Conservation (phyloP, 305 asterid species). For the Plantago coronopus region DNA sequence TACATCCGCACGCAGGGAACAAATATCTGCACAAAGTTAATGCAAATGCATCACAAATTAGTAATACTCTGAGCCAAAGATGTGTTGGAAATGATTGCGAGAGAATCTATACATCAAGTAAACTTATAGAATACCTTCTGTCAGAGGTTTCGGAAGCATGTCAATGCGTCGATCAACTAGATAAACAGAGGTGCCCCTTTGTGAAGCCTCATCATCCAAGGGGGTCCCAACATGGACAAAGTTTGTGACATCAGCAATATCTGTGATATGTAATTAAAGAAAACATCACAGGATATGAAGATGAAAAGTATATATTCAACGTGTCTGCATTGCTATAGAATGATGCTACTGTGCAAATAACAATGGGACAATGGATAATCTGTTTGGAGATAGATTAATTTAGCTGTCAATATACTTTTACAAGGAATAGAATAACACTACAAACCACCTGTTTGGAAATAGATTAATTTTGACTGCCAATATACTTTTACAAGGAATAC, state of each 20-base stretch:
- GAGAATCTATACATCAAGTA: constrained; percentile 16
- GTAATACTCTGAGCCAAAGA: constrained; percentile 12
- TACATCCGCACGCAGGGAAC: constrained; percentile 90
- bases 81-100: constrained; percentile 17
- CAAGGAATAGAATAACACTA: too few species aligned
- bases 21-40: constrained; percentile 63
- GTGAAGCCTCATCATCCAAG: constrained; percentile 95
- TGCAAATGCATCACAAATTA: constrained; percentile 14
- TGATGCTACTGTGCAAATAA: too few species aligned
- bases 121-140: constrained; percentile 66
- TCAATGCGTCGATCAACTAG: constrained; percentile 98
- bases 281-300: background rate
- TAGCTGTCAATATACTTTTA: too few species aligned
- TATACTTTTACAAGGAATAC: too few species aligned
- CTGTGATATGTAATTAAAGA: constrained; percentile 53
- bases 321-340: too few species aligned
- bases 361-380: too few species aligned
- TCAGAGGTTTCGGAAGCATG: constrained; percentile 98
- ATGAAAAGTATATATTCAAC: background rate
- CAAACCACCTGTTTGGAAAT: too few species aligned
- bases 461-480: too few species aligned
- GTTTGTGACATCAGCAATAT: constrained; percentile 99
- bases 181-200: constrained; percentile 98
- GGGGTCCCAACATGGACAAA: constrained; percentile 93
- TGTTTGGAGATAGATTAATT: too few species aligned